A percentile compares a stretch with the other conserved stretches of the same genome.
phyloP scores from a whole-genome alignment of 768 basidiomycete species.

The Termitomyces sp. region DNA sequence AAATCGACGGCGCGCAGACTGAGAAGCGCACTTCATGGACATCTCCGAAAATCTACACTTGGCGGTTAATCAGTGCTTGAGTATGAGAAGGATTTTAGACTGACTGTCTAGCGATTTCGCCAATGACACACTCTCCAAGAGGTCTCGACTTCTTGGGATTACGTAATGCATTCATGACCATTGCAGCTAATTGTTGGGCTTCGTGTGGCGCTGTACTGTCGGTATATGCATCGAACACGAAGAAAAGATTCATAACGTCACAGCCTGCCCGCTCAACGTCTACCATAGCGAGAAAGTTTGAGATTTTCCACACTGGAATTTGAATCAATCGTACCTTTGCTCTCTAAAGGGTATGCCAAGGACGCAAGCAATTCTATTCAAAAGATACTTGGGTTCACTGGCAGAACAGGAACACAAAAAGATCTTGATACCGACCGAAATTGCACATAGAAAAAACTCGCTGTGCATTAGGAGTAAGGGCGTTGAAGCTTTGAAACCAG shows the following conservation, averaged over 20 bases:
- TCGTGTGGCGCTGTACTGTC: slow-evolving; percentile 29
- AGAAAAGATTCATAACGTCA: slow-evolving; percentile 41
- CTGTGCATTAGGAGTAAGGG: slow-evolving; percentile 29
- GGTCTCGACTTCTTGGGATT: slow-evolving; percentile 30
- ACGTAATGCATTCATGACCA: slow-evolving; percentile 33
- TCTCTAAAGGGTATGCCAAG: slow-evolving; percentile 29
- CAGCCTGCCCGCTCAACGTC: slow-evolving; percentile 30
- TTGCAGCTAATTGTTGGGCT: slow-evolving; percentile 24
- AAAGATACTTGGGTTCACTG: no score
- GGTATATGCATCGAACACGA: slow-evolving; percentile 42
- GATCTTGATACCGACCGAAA: slow-evolving; percentile 25
- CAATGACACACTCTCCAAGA: slow-evolving; percentile 28
- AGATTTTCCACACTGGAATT: not conserved
- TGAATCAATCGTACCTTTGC: slow-evolving; percentile 20
- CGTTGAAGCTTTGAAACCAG: slow-evolving; percentile 32
- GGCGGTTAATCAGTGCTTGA: no score
- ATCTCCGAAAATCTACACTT: not conserved
- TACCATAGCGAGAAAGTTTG: not conserved
- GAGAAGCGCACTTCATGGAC: not conserved
- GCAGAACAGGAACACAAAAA: no score
- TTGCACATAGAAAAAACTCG: slow-evolving; percentile 35
- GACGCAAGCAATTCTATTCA: slow-evolving; percentile 19
- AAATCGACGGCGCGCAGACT: not conserved
- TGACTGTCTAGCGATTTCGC: slow-evolving; percentile 35
- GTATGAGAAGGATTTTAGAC: slow-evolving; percentile 4